Base-by-base conservation (phyloP, 805 yeast genomes). In the Ogataea pignaliae region DNA sequence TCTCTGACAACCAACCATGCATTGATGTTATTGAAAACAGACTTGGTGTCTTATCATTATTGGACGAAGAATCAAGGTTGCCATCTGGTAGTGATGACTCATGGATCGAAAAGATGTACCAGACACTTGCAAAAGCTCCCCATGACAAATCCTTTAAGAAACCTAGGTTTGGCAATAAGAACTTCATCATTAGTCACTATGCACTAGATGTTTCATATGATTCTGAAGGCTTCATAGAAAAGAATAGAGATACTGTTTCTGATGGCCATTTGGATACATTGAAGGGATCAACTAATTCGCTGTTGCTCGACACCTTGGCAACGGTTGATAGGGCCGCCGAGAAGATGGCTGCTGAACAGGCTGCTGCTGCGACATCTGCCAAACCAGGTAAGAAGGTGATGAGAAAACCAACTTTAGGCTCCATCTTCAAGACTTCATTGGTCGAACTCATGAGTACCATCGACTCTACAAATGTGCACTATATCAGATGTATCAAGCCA, bases 401-500 rank as follows among this genome's bases (percentile, higher is more conserved):
- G 49, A 82, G 83, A 55, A 90, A 91, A 61, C 97, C 97, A 42
- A 91, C 99, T 1, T 74, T 91, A 49, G 99, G 98, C 29, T 86
- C 95, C 3, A 88, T 91, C 65, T 91, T 91, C 76, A 91, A 91
- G 63, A 81, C 81, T 44, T 91, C 97, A 2, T 75, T 91, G 66
- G 86, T 89, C 56, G 97, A 91, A 56, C 77, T 91, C 53, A 91
- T 93, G 99, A 70, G 69, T 32, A 91, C 98, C 0, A 91, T 91
- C 46, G 81, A 91, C 63, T 85, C 96, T 1, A 91, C 98, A 2
- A 91, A 93, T 64, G 99, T 85, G 33, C 99, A 91, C 65, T 91
- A 91, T 60, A 91, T 91, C 61, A 84, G 99, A 63, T 91, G 99
- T 73, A 91, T 93, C 62, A 91, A 91, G 66, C 98, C 99, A 6